Evolutionary conservation across 345 rosid genomes (phyloP), one percentile per base, ranked within the genome.

Genomic region (Hevea brasiliensis): DNA sequence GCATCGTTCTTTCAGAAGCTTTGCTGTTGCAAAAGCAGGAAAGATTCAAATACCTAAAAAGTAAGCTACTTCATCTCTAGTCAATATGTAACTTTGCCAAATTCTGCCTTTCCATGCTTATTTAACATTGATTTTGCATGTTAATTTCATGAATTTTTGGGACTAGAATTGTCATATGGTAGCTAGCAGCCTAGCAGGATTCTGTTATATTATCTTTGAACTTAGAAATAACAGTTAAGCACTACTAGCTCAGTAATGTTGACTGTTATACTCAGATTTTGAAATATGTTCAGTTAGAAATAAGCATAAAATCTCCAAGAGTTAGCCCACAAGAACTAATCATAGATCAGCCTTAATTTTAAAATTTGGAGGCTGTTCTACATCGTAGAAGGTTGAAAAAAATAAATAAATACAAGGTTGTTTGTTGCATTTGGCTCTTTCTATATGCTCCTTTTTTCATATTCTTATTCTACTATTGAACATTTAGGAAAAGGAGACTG

Each of bases 401-500:
- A 17, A 50, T 17, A 14, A 15, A 50, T 3, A 4, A 3, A 50
- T 15, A 4, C 55, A 50, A 50, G 21, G 17, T 50, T 50, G n/a
- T 24, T 65, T 47, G 21, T 65, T 23, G 55, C 21, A 15, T 64
- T 64, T 65, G 18, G 65, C 21, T 61, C 65, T 35, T 61, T 61
- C 13, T 18, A 8, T 21, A 27, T 35, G 9, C 27, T 32, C 9
- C 27, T 18, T 35, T 41, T 37, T 17, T 32, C 44, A 18, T 61
- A 20, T 61, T 61, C 4, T 37, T 8, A 40, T 40, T 44, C 15
- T 15, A 6, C 17, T 72, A 27, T 53, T 61, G 72, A 45, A 54
- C 53, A 60, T 72, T 73, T 82, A 90, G 96, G 83, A 95, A 82
- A 68, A 86, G 67, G 85, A 89, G 98, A 86, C 92, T 95, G 42